Evolutionary conservation across 2,329 filamentous ascomycete genomes (phyloP), one percentile per base, ranked within the genome.

Genomic region (Sarocladium strictum): DNA sequence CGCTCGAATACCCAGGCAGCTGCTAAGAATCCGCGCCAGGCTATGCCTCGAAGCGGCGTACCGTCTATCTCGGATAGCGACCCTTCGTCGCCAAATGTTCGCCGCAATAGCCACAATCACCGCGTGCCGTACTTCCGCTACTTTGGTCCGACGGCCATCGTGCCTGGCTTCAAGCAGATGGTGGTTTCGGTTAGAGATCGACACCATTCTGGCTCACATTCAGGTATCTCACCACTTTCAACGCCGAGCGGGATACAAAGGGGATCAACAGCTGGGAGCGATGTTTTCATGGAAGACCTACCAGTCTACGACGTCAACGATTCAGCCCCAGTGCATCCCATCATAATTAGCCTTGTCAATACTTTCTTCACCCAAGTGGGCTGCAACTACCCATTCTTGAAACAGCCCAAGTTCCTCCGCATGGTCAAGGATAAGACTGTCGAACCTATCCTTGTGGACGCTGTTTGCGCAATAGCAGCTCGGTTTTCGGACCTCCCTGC

Each of bases 161-260:
- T 94, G 53, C 90, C 90, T 1, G 90, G 90, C 21, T 95, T 91
- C 72, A 95, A 95, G 69, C 90, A 95, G 68, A 95, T 95, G 89
- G 89, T 95, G 24, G 85, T 88, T 56, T 85, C 87, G 54, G 83
- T 92, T 27, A 80, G 85, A 56, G 84, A 87, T 57, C 76, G 83
- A 56, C 79, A 84, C 23, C 78, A 79, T 23, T 84, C 84, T 53
- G 77, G 76, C 52, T 85, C 82, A 17, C 78, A 81, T 47, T 81
- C 83, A 0, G 75, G 70, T 9, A 72, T 76, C 0, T 82, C 80
- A 0, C 77, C 80, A 0, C 64, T 73, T 19, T 76, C 77, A 1
- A 63, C 64, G 3, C 66, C 66, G 4, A 70, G 67, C 47, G 67
- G 64, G 41, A 41, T 63, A 4, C 57, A 64, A 17, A 66, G 68